Percentiles rank a stretch among this genome's conserved stretches.
Conservation (phyloP, 352 stramenopile genomes). For the Proteromonas lacertae region DNA sequence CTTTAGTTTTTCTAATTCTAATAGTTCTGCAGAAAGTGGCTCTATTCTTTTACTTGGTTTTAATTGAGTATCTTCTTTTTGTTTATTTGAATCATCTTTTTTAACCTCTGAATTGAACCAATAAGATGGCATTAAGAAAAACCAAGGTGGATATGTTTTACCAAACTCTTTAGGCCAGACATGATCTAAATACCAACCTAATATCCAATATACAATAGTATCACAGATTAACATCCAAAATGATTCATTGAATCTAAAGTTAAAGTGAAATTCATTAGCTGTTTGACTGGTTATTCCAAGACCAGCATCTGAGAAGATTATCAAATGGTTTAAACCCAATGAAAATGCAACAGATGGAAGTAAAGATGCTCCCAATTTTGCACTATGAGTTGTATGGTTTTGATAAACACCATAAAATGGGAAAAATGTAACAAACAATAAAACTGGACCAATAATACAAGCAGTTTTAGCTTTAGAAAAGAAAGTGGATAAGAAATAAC, state of each 20-base stretch:
- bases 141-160: too few relatives aligned
- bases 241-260: too few relatives aligned
- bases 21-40: too few relatives aligned
- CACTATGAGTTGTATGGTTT: neutral
- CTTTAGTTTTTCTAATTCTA: too few relatives aligned
- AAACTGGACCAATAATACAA: conserved; percentile 27
- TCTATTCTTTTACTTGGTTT: too few relatives aligned
- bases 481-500: conserved; percentile 45
- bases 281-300: neutral
- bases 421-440: conserved; percentile 44
- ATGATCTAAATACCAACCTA: conserved; percentile 40
- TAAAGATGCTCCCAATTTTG: neutral
- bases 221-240: too few relatives aligned
- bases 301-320: neutral
- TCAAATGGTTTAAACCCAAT: neutral
- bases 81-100: too few relatives aligned
- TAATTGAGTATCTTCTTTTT: too few relatives aligned
- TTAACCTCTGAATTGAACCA: too few relatives aligned
- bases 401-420: neutral
- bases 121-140: too few relatives aligned
- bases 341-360: neutral
- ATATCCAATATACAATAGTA: neutral
- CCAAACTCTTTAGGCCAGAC: conserved; percentile 55
- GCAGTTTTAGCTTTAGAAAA: conserved; percentile 34
- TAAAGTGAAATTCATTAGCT: neutral